Conservation (phyloP, 495 filamentous ascomycete species). For the Penicillium silybi region DNA sequence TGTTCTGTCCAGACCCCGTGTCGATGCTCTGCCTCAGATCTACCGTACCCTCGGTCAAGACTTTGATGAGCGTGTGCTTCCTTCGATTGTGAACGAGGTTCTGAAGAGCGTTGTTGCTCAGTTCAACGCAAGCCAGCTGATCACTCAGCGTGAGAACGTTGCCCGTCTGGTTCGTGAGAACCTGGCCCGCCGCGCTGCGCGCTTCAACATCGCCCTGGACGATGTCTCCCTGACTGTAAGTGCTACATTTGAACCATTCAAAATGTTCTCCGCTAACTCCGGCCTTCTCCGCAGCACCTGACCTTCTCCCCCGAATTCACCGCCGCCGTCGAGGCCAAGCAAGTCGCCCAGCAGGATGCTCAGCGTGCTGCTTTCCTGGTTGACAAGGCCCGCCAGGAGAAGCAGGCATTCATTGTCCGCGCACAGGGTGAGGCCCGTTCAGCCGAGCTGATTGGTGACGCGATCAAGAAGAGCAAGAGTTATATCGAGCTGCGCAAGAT, state of each 20-base stretch:
- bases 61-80: constrained; percentile 95
- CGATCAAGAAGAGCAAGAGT: constrained; percentile 97
- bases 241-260: not conserved
- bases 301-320: constrained; percentile 99
- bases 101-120: constrained; percentile 98
- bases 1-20: constrained; percentile 87
- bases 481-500: constrained; percentile 97
- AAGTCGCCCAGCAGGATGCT: constrained; percentile 97
- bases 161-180: constrained; percentile 88
- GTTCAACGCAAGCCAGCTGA: constrained; percentile 97
- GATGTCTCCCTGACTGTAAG: constrained; percentile 96
- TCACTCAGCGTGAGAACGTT: constrained; percentile 97
- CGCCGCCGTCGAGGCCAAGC: constrained; percentile 96
- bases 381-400: constrained; percentile 98
- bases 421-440: constrained; percentile 99
- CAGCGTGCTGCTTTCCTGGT: constrained; percentile 96
- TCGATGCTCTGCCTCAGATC: constrained; percentile 89
- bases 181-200: constrained; percentile 80
- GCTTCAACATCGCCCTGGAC: constrained; percentile 95
- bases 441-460: constrained; percentile 95
- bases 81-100: constrained; percentile 98
- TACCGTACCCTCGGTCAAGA: constrained; percentile 94
- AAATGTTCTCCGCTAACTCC: constrained; percentile 15
- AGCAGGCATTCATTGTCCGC: constrained; percentile 97
- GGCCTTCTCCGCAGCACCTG: constrained; percentile 62